Base-by-base conservation (phyloP, 139 green algal genomes). In the Auxenochlorella pyrenoidosa region DNA sequence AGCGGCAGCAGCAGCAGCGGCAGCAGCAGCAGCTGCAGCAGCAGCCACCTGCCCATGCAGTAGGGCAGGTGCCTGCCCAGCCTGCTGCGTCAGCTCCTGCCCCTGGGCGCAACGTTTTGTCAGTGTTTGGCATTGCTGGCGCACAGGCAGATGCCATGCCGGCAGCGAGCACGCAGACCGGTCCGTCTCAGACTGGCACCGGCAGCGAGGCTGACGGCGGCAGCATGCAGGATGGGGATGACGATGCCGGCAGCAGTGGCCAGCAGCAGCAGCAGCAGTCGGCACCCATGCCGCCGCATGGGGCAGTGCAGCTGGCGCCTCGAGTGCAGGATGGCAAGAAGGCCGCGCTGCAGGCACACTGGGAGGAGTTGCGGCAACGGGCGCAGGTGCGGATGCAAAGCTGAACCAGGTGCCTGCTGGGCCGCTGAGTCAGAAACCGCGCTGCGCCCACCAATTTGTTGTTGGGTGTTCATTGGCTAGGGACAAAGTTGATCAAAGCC, bases 311-410 rank as follows among this genome's bases (percentile, higher is more conserved):
- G 36, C 36, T 79, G 40, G 71, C 82, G 26, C 75, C 70, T 36
- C 38, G 32, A 0, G 12, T 91, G 30, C 82, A 76, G 34, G 82
- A 88, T 1, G 36, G 47, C n/a, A 78, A 43, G n/a, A 75, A 84
- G 8, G 58, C 75, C n/a, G 47, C 22, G 63, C 51, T 91, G 66
- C 89, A 72, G 71, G 28, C 24, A 12, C 30, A 88, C 68, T 94
- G 90, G 90, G 68, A 75, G 44, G 78, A 5, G 8, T 79, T 94
- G 82, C 84, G 75, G 70, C 44, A 65, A 51, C 75, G 44, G 15
- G 88, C 90, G 41, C 32, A 60, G 80, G 80, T 73, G 78, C 8
- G 75, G 15, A 38, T 0, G 54, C 54, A 63, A 13, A 24, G 54
- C 54, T 24, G 54, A 13, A 63, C 18, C 54, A 63, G 54, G 16